Evolutionary conservation across 176 grass and related monocot species (phyloP), one percentile per base, ranked within the genome.

Genomic region (Oryza nivara): DNA sequence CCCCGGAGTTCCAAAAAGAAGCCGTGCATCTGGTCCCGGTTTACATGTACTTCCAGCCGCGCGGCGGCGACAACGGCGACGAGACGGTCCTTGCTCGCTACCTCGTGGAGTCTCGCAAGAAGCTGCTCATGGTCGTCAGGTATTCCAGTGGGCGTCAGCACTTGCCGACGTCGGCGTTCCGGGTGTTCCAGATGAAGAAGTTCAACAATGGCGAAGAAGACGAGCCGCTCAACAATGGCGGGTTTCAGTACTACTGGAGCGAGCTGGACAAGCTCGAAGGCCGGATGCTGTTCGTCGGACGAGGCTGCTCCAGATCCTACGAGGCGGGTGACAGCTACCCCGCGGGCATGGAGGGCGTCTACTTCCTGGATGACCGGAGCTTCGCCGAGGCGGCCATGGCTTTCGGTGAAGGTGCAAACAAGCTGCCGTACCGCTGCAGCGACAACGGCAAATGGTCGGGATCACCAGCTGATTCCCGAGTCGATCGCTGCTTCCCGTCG

Each of bases 361-460:
- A 67, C 65, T 67, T 67, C 65, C 14, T 67, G 26, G 65, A 67
- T 67, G 34, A 38, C 3, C 6, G 8, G 36, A 4, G 0, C 25
- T 12, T 25, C 23, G 13, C 19, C 3, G 5, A 56, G 16, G 4
- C 15, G 51, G 9, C 2, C 11, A 65, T 19, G 43, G 43, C 7
- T 9, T 44, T 44, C 43, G 43, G 43, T 30, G 16, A 11, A 51
- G 25, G 25, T 48, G 41, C 43, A 15, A 5, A 2, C 12, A 7
- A 67, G 0, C 65, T 23, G 65, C 65, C 2, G 36, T 78, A 78
- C 58, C 34, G 56, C 58, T 64, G 75, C 56, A 28, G 2, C 60
- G 76, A 78, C 60, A 79, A 4, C 43, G 77, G 77, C 43, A 67
- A 30, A 15, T 79, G 77, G 77, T 4, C 48, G 4, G 16, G 9